Evolutionary conservation across 176 grass and related monocot genomes (phyloP), one percentile per base, ranked within the genome.

Genomic region (Musa acuminata): DNA sequence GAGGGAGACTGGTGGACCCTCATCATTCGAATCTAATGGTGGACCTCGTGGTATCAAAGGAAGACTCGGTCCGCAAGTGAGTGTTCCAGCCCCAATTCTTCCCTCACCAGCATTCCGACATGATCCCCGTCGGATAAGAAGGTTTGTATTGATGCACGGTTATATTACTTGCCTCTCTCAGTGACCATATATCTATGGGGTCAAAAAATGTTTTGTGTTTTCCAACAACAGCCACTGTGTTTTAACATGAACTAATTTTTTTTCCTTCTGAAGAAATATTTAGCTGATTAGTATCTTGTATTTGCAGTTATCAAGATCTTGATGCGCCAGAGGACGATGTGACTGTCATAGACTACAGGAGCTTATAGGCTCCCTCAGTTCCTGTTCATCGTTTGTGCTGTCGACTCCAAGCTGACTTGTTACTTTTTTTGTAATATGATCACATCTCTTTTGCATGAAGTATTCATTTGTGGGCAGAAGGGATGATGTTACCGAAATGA

Each of bases 121-220:
- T 0, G 96, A 99, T 75, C 96, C 96, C 78, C 96, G 96, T 43
- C 88, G 91, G 62, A 69, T 99, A 53, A 79, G 96, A 78, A 99
- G 96, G 96, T 99, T 80, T 13, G 64, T 81, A 59, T 17, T 55
- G 35, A 49, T 50, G 25, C 19, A 10, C 8, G 4, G 35, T 6
- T 19, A 48, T 1, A 49, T 27, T 69, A 14, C 67, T 35, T 8
- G 24, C 14, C 16, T 27, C n/a, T n/a, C 24, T 19, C 0, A 3
- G 35, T 6, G 35, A 5, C 35, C 35, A 43, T 43, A 43, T 43
- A 43, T 43, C 35, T 4, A 6, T 43, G 0, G 35, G 25, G 24
- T 23, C 12, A 13, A 29, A n/a, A 19, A n/a, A 1, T 1, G 0
- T 19, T 0, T 58, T 8, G 14, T 19, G 13, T 27, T 27, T 27